Base-by-base conservation (phyloP, 78 protist species). In the Dictyostelium discoideum region DNA sequence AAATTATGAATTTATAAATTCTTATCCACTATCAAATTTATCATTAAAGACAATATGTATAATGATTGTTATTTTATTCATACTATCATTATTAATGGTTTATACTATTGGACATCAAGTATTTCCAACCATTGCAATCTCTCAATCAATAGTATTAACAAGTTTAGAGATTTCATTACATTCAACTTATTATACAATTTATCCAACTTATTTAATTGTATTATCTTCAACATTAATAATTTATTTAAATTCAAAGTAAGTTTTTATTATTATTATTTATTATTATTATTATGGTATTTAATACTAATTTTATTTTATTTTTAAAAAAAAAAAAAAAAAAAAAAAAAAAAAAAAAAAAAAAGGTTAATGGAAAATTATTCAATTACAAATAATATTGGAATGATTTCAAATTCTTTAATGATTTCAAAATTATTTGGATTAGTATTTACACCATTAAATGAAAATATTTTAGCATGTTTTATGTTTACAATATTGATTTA, bases 161-260 rank as follows among this genome's bases (percentile, higher is more conserved):
- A 20, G 29, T 3, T 24, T 86, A 22, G 92, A 86, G 44, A 54
- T 48, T n/a, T 42, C 85, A n/a, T 50, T 86, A 29, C 24, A 86
- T 39, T 37, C 85, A 16, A 37, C 65, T 2, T 57, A 76, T 6
- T 20, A 46, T 13, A 18, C 32, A 22, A 74, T 74, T 18, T 86
- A 86, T 54, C 92, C 92, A 24, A 77, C 44, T 20, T 76, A 86
- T 54, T 20, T 76, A 24, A 54, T 86, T 14, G 37, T 54, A 54
- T 6, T 54, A 22, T 29, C 92, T 2, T 76, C 85, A 10, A 14
- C 39, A 32, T 46, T 86, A 20, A 11, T 26, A 24, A 76, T 86
- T 22, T 77, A 54, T 57, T 20, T 86, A 48, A 42, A 44, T 37
- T 26, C 32, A 26, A 44, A 37, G 81, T 74, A 24, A 32, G 80